A percentile compares a stretch with the other conserved stretches of the same genome.
These are phyloP conservation scores for Pisolithus thermaeus DNA, from an alignment of 1,284 basidiomycete species.

Conservation along the genomic window DNA sequence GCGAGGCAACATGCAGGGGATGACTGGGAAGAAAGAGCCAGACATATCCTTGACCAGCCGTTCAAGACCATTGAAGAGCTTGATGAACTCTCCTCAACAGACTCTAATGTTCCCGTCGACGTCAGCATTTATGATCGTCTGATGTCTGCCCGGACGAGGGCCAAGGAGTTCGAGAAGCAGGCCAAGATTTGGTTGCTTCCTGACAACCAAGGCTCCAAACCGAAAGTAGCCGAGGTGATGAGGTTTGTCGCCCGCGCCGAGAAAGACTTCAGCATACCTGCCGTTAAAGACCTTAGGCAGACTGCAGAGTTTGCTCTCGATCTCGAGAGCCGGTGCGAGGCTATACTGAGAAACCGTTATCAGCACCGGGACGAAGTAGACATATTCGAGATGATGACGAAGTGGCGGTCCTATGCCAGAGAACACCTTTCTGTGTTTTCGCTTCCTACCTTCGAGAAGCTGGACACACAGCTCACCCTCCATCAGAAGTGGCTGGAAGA, in stretches of 20 bases:
- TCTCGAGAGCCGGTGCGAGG: conserved; percentile 66
- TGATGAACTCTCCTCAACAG: conserved; percentile 57
- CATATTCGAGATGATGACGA: conserved; percentile 60
- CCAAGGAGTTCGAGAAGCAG: conserved; percentile 70
- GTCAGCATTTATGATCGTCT: conserved; percentile 54
- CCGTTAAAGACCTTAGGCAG: conserved; percentile 59
- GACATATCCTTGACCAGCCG: conserved; percentile 54
- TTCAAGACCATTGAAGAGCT: conserved; percentile 69
- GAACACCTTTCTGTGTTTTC: conserved; percentile 67
- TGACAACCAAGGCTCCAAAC: conserved; percentile 46
- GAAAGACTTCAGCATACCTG: conserved; percentile 65
- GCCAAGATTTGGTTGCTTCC: conserved; percentile 63
- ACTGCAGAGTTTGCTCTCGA: conserved; percentile 67
- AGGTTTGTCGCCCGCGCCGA: conserved; percentile 62
- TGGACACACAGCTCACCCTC: conserved; percentile 56
- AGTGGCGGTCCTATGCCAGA: conserved; percentile 66
- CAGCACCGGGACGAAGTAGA: conserved; percentile 50
- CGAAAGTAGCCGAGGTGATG: conserved; percentile 61
- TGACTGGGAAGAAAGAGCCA: conserved; percentile 67
- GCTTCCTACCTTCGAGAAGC: conserved; percentile 63
- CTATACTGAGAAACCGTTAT: conserved; percentile 62
- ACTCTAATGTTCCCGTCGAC: conserved; percentile 58
- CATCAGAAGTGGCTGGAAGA: conserved; percentile 68
- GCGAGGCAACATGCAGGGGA: conserved; percentile 54
- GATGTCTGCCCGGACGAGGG: conserved; percentile 53